A percentile compares a stretch with the other conserved stretches of the same genome.
phyloP scores from a whole-genome alignment of 1,284 basidiomycete genomes.

The Xerocomus nothofagi region DNA sequence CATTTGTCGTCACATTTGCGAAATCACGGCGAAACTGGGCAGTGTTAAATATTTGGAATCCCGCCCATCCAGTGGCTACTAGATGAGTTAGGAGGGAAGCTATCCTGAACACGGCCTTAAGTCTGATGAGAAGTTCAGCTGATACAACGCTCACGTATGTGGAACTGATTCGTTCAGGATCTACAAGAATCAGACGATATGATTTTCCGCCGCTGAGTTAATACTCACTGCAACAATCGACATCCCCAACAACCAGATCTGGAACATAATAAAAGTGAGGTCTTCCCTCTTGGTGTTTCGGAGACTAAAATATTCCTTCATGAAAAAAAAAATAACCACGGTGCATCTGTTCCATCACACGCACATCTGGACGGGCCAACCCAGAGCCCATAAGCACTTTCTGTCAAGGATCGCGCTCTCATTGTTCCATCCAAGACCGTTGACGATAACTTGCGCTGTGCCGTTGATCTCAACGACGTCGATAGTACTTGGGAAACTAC shows the following conservation, averaged over 20 bases:
- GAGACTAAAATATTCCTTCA: conserved; percentile 44
- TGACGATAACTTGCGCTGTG: conserved; percentile 43
- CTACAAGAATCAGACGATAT: conserved; percentile 12
- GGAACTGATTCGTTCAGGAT: conserved; percentile 80
- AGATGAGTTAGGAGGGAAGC: conserved; percentile 72
- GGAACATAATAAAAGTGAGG: conserved; percentile 72
- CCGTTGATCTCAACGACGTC: conserved; percentile 31
- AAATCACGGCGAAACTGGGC: conserved; percentile 58
- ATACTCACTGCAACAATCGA: conserved; percentile 61
- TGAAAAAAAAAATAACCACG: neutral
- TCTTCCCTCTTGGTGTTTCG: conserved; percentile 75
- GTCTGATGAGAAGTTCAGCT: neutral
- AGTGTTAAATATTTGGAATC: conserved; percentile 62
- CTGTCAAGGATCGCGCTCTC: conserved; percentile 39
- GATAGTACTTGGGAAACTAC: neutral
- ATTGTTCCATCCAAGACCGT: conserved; percentile 40
- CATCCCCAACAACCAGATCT: conserved; percentile 79
- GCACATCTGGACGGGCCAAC: conserved; percentile 66
- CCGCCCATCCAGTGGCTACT: conserved; percentile 69
- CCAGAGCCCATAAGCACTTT: conserved; percentile 57
- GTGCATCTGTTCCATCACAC: conserved; percentile 1
- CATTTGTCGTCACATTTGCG: conserved; percentile 55
- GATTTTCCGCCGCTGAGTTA: neutral
- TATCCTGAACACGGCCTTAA: conserved; percentile 34
- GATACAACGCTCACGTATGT: conserved; percentile 49